Conservation (phyloP, 2,329 filamentous ascomycete genomes). For the Macrophomina tecta region DNA sequence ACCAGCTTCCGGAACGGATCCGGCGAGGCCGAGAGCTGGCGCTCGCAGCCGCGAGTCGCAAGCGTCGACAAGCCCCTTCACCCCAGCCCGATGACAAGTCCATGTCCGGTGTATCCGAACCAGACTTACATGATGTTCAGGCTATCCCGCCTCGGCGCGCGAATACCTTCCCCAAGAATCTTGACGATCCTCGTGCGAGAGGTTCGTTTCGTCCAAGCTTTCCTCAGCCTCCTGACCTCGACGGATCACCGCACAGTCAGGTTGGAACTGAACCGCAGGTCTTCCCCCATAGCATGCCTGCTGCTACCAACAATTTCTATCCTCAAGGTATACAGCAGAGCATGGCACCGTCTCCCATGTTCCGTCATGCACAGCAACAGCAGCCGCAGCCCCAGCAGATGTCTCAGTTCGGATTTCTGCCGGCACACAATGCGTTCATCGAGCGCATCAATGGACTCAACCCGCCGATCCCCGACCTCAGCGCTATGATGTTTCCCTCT, state of each 20-base stretch:
- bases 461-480: constrained; percentile 68
- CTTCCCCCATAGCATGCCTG: constrained; percentile 20
- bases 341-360: constrained; percentile 18
- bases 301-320: constrained; percentile 12
- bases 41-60: constrained; percentile 38
- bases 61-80: constrained; percentile 46
- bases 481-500: constrained; percentile 80
- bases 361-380: constrained; percentile 8
- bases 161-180: constrained; percentile 44
- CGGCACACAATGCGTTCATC: constrained; percentile 39
- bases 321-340: constrained; percentile 10
- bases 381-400: background rate
- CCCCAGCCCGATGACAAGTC: constrained; percentile 33
- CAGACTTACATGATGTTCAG: constrained; percentile 27
- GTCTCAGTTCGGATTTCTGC: constrained; percentile 31
- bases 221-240: constrained; percentile 37
- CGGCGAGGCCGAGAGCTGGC: constrained; percentile 49
- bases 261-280: background rate
- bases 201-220: constrained; percentile 36
- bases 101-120: constrained; percentile 19
- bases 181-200: constrained; percentile 30
- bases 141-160: constrained; percentile 36
- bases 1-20: constrained; percentile 77
- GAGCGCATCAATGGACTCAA: constrained; percentile 42
- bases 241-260: constrained; percentile 10